phyloP scores from a whole-genome alignment of 352 stramenopile species.

The Pythium chondricola region DNA sequence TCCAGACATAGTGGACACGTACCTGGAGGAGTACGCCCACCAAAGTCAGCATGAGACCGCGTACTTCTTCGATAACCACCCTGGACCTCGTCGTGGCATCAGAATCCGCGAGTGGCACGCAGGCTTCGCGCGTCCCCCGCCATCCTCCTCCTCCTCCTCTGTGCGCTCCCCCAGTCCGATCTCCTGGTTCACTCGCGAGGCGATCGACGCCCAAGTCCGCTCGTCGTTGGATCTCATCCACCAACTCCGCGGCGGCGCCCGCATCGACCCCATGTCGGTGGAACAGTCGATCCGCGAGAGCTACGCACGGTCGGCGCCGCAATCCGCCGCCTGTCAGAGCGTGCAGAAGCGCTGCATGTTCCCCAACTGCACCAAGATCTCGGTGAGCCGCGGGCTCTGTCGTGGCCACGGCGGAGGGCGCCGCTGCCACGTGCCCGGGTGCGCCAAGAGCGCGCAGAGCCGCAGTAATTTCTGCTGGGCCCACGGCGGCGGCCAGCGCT shows the following conservation, averaged over 20 bases:
- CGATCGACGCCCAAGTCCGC: too few species aligned
- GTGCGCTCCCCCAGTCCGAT: too few species aligned
- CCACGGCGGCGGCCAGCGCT: conserved; percentile 63
- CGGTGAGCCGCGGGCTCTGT: conserved; percentile 56
- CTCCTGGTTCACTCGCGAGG: too few species aligned
- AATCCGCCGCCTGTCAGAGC: conserved; percentile 47
- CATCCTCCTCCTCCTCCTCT: too few species aligned
- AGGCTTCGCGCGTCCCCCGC: too few species aligned
- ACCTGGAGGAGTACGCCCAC: too few species aligned
- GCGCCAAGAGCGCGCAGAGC: conserved; percentile 64
- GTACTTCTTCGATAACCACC: too few species aligned
- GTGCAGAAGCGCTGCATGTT: conserved; percentile 59
- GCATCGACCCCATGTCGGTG: background rate
- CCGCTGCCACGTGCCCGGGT: conserved; percentile 51
- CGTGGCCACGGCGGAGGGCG: conserved; percentile 59
- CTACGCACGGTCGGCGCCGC: conserved; percentile 30
- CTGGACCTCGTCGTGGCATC: too few species aligned
- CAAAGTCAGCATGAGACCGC: too few species aligned
- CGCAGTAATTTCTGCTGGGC: conserved; percentile 63
- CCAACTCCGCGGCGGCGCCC: background rate
- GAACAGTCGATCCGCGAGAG: conserved; percentile 24
- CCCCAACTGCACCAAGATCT: conserved; percentile 54
- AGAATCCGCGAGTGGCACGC: too few species aligned
- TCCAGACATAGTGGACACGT: too few species aligned
- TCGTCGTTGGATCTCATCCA: conserved; percentile 7